Evolutionary conservation across 768 basidiomycete species (phyloP).

Genomic region (Mycena galericulata): DNA sequence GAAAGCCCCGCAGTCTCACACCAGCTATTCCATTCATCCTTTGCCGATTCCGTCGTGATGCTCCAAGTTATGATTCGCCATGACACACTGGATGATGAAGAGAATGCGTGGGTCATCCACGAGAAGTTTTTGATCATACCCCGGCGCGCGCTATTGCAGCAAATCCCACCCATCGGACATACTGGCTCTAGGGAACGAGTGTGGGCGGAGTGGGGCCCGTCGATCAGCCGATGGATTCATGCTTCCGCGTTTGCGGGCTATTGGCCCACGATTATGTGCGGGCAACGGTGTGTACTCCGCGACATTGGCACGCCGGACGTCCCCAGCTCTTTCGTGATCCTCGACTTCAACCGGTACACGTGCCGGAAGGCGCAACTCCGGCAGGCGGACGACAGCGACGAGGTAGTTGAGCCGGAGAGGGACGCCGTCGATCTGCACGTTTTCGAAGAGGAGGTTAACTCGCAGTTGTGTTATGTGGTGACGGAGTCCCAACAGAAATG

Average conservation of each 20-base stretch:
- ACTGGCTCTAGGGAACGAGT: neutral
- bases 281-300: neutral
- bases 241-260: neutral
- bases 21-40: neutral
- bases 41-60: neutral
- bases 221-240: neutral
- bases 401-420: neutral
- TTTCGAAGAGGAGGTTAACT: constrained; percentile 43
- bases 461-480: constrained; percentile 44
- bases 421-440: neutral
- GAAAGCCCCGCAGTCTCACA: neutral
- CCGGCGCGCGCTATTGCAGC: neutral
- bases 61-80: neutral
- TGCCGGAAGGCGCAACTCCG: neutral
- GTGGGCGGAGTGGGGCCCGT: constrained; percentile 11
- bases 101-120: neutral
- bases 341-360: constrained; percentile 17
- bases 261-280: constrained; percentile 3
- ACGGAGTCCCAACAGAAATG: constrained; percentile 25
- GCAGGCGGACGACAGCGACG: neutral
- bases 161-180: neutral
- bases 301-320: neutral
- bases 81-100: no score
- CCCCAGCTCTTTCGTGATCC: neutral
- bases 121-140: neutral